Conservation (phyloP, 345 rosid species). For the Gossypium anomalum region DNA sequence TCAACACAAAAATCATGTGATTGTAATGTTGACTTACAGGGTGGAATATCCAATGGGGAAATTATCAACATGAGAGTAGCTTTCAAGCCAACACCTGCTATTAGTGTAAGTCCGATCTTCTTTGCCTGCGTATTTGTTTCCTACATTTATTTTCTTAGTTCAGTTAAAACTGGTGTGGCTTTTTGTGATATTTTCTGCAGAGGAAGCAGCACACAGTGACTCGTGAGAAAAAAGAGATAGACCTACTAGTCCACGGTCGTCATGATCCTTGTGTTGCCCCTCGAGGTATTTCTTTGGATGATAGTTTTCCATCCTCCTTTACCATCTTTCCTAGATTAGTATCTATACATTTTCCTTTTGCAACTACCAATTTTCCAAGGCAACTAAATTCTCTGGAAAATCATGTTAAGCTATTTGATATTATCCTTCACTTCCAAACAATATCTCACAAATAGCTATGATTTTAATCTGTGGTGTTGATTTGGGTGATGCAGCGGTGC, state of each 20-base stretch:
- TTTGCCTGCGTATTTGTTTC: background rate
- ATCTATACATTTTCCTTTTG: background rate
- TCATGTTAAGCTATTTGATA: background rate
- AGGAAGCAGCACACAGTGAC: constrained; percentile 82
- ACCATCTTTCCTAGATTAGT: background rate
- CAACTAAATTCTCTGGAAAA: background rate
- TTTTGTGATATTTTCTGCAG: constrained; percentile 36
- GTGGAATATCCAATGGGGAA: constrained; percentile 97
- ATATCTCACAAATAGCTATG: background rate
- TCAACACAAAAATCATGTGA: background rate
- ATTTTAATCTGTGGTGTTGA: background rate
- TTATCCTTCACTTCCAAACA: background rate
- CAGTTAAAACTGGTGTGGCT: background rate
- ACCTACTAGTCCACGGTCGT: constrained; percentile 86
- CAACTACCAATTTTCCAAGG: background rate
- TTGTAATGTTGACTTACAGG: constrained; percentile 39
- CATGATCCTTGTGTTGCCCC: constrained; percentile 98
- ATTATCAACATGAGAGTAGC: constrained; percentile 87
- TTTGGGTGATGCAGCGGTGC: constrained; percentile 60
- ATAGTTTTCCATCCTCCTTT: background rate
- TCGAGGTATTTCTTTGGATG: constrained; percentile 49
- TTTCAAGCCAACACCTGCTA: constrained; percentile 96
- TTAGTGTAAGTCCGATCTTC: constrained; percentile 54
- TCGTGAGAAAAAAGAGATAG: constrained; percentile 70
- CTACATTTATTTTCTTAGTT: background rate